Evolutionary conservation across 2,329 filamentous ascomycete species (phyloP), one percentile per base, ranked within the genome.

Genomic region (Daldinia eschscholtzii): DNA sequence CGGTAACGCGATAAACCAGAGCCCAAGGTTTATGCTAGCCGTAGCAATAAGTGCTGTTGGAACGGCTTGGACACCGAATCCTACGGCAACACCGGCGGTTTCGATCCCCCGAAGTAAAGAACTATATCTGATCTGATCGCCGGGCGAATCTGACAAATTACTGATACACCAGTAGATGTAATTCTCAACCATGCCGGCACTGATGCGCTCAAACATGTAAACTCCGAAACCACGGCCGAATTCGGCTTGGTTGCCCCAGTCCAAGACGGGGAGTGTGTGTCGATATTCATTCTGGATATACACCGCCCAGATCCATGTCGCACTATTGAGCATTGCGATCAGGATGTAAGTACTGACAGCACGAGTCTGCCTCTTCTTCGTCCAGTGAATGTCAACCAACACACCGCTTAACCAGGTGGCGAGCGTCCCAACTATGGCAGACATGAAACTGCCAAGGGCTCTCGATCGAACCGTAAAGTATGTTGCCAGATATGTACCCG

Each of bases 141-240:
- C 81, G 0, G 80, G 81, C 1, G 80, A 83, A 61, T 83, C 81
- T 0, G 81, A 81, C 3, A 84, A 70, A 62, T 83, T 83, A 2
- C 81, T 76, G 62, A 84, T 84, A 57, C 80, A 83, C 82, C 82
- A 84, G 71, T 84, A 83, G 30, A 83, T 81, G 66, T 81, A 83
- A 64, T 83, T 83, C 57, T 83, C 79, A 2, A 82, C 79, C 74
- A 83, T 79, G 3, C 77, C 76, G 0, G 80, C 70, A 65, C 79
- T 80, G 61, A 81, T 74, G 2, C 79, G 77, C 66, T 82, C 79
- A 48, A 83, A 79, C 64, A 84, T 73, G 64, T 81, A 83, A 7
- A 83, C 58, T 0, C 81, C 81, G 61, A 83, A 83, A 0, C 81
- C 82, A 1, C 81, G 78, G 1, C 80, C 82, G 53, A 84, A 83